These are phyloP conservation scores for Schizosaccharomyces japonicus DNA, from an alignment of 805 yeast genomes.

Conservation along the genomic window DNA sequence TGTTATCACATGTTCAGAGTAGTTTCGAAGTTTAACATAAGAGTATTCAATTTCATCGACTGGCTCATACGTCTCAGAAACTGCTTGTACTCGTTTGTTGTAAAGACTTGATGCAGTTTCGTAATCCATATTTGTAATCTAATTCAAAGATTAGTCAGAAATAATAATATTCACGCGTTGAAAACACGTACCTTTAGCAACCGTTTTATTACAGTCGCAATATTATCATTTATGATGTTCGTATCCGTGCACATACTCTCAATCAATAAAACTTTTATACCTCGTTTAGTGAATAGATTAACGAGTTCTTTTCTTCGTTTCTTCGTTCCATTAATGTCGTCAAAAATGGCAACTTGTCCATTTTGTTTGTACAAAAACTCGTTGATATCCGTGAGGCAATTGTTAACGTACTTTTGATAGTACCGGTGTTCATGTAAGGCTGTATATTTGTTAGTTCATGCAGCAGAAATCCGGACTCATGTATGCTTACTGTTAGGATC, in stretches of 20 bases:
- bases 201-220: too few relatives aligned
- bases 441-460: too few relatives aligned
- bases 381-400: not conserved
- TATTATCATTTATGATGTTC: constrained; percentile 43
- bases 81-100: too few relatives aligned
- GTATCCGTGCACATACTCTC: constrained; percentile 67
- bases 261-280: constrained; percentile 61
- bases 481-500: too few relatives aligned
- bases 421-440: too few relatives aligned
- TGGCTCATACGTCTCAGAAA: constrained; percentile 49
- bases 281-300: constrained; percentile 27
- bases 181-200: too few relatives aligned
- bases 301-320: constrained; percentile 39
- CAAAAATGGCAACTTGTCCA: constrained; percentile 91
- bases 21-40: constrained; percentile 69
- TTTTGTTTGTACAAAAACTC: constrained; percentile 43
- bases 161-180: constrained; percentile 52
- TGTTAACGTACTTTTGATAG: too few relatives aligned
- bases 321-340: constrained; percentile 72
- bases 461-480: too few relatives aligned
- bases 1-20: constrained; percentile 48
- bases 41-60: constrained; percentile 35
- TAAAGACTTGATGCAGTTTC: too few relatives aligned
- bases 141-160: not conserved
- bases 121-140: too few relatives aligned